Evolutionary conservation across 2,329 filamentous ascomycete genomes (phyloP).

Genomic region (Botrytis cinerea): DNA sequence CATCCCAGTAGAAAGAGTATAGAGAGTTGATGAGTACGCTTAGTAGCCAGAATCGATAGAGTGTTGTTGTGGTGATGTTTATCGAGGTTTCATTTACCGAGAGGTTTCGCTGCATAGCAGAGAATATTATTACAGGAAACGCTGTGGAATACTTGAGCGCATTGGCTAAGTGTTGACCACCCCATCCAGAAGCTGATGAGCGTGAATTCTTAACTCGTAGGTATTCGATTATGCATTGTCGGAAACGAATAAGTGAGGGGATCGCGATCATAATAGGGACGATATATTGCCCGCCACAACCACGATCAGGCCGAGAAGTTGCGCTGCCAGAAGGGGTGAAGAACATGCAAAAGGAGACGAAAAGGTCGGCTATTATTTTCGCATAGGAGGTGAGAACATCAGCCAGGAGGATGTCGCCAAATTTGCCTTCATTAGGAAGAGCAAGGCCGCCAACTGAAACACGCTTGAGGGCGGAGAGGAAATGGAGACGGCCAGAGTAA

Average conservation of each 20-base stretch:
- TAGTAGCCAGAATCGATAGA: constrained; percentile 65
- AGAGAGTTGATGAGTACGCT: constrained; percentile 80
- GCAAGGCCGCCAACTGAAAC: constrained; percentile 85
- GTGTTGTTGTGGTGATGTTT: constrained; percentile 44
- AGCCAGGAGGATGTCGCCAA: constrained; percentile 89
- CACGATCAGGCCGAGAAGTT: constrained; percentile 77
- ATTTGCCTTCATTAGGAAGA: constrained; percentile 84
- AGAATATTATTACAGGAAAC: constrained; percentile 86
- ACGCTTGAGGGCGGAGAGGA: constrained; percentile 74
- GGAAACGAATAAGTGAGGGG: constrained; percentile 81
- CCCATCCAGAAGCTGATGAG: constrained; percentile 59
- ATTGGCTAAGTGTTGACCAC: constrained; percentile 87
- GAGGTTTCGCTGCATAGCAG: constrained; percentile 68
- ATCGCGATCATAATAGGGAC: constrained; percentile 83
- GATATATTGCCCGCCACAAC: constrained; percentile 75
- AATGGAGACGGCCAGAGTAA: constrained; percentile 70
- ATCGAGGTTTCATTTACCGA: constrained; percentile 45
- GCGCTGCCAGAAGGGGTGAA: constrained; percentile 69
- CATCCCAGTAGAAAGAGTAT: constrained; percentile 99
- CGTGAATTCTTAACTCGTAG: constrained; percentile 62
- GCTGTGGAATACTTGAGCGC: constrained; percentile 92
- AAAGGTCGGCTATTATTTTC: constrained; percentile 87
- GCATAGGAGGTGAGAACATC: constrained; percentile 95
- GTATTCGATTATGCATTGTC: constrained; percentile 92
- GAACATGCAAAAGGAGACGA: constrained; percentile 90